Percentiles rank a stretch among this genome's conserved stretches.
phyloP scores from a whole-genome alignment of 2,329 filamentous ascomycete species.

The Microsporum canis region DNA sequence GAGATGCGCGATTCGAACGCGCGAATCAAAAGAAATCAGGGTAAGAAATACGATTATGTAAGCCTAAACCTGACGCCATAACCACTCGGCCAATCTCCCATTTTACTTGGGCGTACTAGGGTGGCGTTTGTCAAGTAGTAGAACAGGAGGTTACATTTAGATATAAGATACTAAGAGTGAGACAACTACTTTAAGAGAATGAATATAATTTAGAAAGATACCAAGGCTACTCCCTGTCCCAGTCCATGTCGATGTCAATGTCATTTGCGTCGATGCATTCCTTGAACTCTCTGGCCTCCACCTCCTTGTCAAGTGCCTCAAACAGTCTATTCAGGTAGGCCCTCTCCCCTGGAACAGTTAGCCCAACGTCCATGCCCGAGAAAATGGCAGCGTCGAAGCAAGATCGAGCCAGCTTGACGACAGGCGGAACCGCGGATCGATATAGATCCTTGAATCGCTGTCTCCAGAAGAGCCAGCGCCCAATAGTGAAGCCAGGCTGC shows the following conservation, averaged over 20 bases:
- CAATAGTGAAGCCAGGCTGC: background rate
- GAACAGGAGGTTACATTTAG: background rate
- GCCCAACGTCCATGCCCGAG: background rate
- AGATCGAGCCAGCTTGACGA: background rate
- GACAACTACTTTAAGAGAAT: background rate
- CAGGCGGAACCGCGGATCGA: background rate
- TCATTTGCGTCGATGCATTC: background rate
- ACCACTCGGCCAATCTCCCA: conserved; percentile 10
- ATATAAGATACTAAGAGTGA: too few species aligned
- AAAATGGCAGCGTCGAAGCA: background rate
- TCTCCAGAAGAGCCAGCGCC: background rate
- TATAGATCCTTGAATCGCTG: background rate
- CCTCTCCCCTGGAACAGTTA: background rate
- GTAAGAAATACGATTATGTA: conserved; percentile 1
- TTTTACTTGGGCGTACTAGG: background rate
- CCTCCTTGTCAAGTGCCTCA: conserved; percentile 1
- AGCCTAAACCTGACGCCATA: conserved; percentile 11
- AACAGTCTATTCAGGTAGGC: background rate
- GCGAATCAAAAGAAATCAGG: conserved; percentile 10
- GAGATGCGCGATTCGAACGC: conserved; percentile 11
- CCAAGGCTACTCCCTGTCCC: background rate
- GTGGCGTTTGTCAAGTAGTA: background rate
- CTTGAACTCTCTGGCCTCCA: background rate
- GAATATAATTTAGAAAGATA: background rate
- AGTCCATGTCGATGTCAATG: conserved; percentile 1